phyloP scores from a whole-genome alignment of 331 rosid genomes.

The Malus hybrid region DNA sequence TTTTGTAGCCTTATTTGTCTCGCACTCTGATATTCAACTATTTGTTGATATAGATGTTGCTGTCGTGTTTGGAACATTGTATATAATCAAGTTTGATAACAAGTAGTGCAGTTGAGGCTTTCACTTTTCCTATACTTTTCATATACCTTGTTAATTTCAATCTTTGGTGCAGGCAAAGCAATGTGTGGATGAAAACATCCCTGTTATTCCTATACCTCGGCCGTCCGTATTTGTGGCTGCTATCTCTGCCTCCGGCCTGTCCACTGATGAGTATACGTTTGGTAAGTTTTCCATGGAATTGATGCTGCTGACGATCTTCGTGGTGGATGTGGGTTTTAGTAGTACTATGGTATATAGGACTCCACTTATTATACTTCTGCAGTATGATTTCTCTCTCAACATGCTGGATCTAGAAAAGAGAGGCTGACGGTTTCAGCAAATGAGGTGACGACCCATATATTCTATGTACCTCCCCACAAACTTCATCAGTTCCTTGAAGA shows the following conservation, averaged over 20 bases:
- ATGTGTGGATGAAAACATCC: no score
- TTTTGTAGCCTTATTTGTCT: no score
- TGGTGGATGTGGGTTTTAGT: neutral
- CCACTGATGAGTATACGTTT: conserved; percentile 74
- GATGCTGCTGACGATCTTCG: neutral
- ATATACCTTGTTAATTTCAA: neutral
- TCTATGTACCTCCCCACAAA: conserved; percentile 93
- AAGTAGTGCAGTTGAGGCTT: no score
- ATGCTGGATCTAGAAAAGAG: conserved; percentile 66
- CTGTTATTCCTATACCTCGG: no score
- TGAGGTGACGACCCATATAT: conserved; percentile 71
- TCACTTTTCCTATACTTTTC: no score
- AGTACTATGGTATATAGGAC: neutral
- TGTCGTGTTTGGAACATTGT: no score
- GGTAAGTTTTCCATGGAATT: conserved; percentile 35
- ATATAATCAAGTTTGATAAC: no score
- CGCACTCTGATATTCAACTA: no score
- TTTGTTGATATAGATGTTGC: no score
- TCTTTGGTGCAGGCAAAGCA: neutral
- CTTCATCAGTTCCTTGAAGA: conserved; percentile 75
- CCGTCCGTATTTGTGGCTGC: conserved; percentile 89
- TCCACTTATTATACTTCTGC: conserved; percentile 8
- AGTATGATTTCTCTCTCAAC: conserved; percentile 90
- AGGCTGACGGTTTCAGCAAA: conserved; percentile 67
- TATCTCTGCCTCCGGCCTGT: conserved; percentile 74